Base-by-base conservation (phyloP, 805 yeast genomes). In the Candida sphagnicola region DNA sequence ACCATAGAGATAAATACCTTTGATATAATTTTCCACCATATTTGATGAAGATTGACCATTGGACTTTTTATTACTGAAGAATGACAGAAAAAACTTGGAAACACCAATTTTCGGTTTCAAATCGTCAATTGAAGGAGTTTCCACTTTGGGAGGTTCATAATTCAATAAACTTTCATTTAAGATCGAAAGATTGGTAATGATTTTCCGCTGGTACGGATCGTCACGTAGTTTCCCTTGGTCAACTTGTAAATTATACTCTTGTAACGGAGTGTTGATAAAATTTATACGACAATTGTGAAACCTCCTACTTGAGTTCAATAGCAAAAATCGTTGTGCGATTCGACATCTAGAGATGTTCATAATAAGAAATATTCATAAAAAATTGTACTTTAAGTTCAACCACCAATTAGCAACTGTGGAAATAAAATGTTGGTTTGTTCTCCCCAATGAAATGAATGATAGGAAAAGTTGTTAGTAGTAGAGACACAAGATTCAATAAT, bases 1-100 rank as follows among this genome's bases (percentile, higher is more conserved):
- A 16, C 99, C 99, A 61, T 86, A 93, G 21, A 93, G 70, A 54
- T 93, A 93, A 5, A 93, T 83, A 4, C 99, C 99, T 47, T 75
- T 96, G 11, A 81, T 69, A 2, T 50, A 51, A 14, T 60, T 60
- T 19, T 61, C 67, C 31, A 53, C 59, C 5, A 30, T 5, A 15
- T n/a, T 8, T 6, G 10, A 4, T n/a, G 25, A 6, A 25, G 16
- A n/a, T 34, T 26, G 19, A 16, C 29, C 10, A 2, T 11, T 18
- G 25, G 26, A 15, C 21, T 25, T 18, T 19, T 17, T 35, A 28
- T 37, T 40, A 15, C 41, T 35, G 26, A 51, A 43, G 38, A 46
- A 43, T 32, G 53, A 51, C 28, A 47, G 31, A 31, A 74, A 58
- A 10, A 72, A 42, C 41, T 59, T 65, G 15, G 62, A 36, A 1